These are phyloP conservation scores for Smallanthus sonchifolius DNA, from an alignment of 129 eudicot genomes.

Conservation along the genomic window DNA sequence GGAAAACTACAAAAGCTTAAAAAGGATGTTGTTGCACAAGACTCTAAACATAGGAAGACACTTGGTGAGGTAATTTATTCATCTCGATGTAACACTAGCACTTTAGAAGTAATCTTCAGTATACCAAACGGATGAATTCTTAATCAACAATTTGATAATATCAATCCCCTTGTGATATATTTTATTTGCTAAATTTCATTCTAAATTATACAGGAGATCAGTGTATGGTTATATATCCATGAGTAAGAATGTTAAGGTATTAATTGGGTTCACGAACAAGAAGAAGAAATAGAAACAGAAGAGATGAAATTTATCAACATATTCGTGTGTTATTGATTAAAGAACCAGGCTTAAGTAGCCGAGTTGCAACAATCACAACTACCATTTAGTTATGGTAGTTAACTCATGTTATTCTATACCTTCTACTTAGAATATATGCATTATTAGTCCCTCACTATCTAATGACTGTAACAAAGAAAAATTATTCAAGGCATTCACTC, in stretches of 20 bases:
- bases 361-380: too few species aligned
- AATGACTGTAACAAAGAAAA: not conserved
- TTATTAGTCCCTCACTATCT: not conserved
- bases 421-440: not conserved
- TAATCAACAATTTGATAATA: not conserved
- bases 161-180: not conserved
- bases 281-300: too few species aligned
- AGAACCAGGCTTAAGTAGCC: too few species aligned
- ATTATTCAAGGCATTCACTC: not conserved
- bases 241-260: not conserved
- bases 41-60: conserved; percentile 78
- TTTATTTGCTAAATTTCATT: not conserved
- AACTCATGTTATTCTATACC: not conserved
- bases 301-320: too few species aligned
- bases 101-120: not conserved
- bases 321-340: too few species aligned
- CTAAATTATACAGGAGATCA: not conserved
- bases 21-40: conserved; percentile 83
- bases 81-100: not conserved
- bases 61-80: conserved; percentile 66
- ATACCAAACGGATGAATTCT: not conserved
- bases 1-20: conserved; percentile 60
- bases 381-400: not conserved
- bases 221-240: not conserved
- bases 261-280: too few species aligned